phyloP scores from a whole-genome alignment of 257 asterid species.

The Ligustrum vulgare region DNA sequence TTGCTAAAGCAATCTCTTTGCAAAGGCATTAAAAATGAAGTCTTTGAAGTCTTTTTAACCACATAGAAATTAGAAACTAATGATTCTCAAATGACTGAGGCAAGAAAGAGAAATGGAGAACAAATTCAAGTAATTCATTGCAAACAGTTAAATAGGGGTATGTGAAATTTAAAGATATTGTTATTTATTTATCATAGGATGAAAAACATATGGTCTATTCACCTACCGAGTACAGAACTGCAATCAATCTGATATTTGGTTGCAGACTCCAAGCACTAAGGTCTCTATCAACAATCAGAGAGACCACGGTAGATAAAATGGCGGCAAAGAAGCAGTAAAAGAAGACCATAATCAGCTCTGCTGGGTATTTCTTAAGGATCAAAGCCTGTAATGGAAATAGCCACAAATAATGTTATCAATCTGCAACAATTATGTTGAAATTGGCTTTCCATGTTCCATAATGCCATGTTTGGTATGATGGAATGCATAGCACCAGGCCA shows the following conservation, averaged over 20 bases:
- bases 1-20: not conserved
- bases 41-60: not conserved
- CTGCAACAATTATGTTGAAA: not conserved
- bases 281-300: conserved; percentile 59
- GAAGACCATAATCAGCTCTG: conserved; percentile 82
- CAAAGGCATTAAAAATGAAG: not conserved
- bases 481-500: not conserved
- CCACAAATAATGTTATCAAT: not conserved
- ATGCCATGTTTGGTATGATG: not conserved
- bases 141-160: not conserved
- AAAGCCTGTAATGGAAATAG: conserved; percentile 52
- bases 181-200: not conserved
- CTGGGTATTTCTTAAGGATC: conserved; percentile 66
- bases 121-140: not conserved
- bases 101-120: not conserved
- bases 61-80: not conserved
- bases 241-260: conserved; percentile 59
- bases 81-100: not conserved
- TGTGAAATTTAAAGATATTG: not conserved
- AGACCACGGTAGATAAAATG: conserved; percentile 57
- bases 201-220: conserved; percentile 1
- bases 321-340: conserved; percentile 89
- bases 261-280: conserved; percentile 70
- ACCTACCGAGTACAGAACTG: conserved; percentile 84
- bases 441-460: not conserved